A percentile compares a stretch with the other conserved stretches of the same genome.
Evolutionary conservation across 768 basidiomycete species (phyloP).

Genomic region (Pleurotus giganteus): DNA sequence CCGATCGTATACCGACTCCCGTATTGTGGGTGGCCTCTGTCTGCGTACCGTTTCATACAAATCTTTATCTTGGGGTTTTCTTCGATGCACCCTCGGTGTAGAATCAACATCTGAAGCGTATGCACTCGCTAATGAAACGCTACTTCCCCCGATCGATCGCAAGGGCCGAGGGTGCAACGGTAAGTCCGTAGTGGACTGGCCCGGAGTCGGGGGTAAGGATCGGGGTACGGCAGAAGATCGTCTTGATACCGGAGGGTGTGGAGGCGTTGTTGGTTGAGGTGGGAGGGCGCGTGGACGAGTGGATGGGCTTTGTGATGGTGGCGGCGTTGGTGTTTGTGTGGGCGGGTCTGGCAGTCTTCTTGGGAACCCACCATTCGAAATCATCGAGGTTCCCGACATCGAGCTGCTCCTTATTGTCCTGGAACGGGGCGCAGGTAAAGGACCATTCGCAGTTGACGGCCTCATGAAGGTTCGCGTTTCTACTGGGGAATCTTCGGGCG

Average conservation of each 20-base stretch:
- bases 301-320: constrained; percentile 4
- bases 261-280: neutral
- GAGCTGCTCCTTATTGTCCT: neutral
- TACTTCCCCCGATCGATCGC: neutral
- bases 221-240: constrained; percentile 4
- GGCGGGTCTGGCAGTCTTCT: constrained; percentile 1
- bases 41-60: neutral
- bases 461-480: neutral
- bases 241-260: neutral
- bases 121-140: neutral
- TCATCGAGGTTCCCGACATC: neutral
- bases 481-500: neutral
- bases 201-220: constrained; percentile 3
- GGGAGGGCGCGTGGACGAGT: constrained; percentile 1
- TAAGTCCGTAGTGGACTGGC: neutral
- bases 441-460: neutral
- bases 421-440: neutral
- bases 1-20: constrained; percentile 7
- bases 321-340: constrained; percentile 3
- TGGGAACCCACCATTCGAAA: constrained; percentile 6
- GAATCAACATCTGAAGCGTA: neutral
- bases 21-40: constrained; percentile 5
- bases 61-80: neutral
- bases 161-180: neutral
- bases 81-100: neutral